A percentile compares a stretch with the other conserved stretches of the same genome.
Evolutionary conservation across 208 protist genomes (phyloP).

Genomic region (Leishmania martiniquensis): DNA sequence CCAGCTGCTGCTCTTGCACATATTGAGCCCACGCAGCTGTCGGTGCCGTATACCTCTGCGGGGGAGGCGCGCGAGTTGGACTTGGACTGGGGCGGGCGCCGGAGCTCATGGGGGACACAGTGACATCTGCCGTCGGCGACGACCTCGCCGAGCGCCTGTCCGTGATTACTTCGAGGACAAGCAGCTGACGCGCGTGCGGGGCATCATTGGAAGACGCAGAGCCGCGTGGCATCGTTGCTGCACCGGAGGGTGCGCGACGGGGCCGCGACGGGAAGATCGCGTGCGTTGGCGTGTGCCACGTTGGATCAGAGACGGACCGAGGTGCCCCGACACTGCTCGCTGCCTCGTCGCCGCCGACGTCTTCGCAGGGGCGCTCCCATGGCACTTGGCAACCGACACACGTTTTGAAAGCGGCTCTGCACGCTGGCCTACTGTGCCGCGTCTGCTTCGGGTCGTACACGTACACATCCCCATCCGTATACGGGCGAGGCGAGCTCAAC

Average conservation of each 20-base stretch:
- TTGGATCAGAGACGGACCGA: neutral
- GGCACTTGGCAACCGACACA: neutral
- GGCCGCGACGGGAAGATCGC: constrained; percentile 2
- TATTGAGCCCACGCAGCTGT: constrained; percentile 16
- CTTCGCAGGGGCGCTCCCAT: neutral
- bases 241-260: neutral
- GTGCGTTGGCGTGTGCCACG: constrained; percentile 6
- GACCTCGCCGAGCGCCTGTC: neutral
- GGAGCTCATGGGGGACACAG: constrained; percentile 25
- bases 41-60: constrained; percentile 1
- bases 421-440: constrained; percentile 1
- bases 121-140: constrained; percentile 12
- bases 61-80: neutral
- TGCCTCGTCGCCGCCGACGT: neutral
- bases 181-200: constrained; percentile 1
- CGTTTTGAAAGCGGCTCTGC: neutral
- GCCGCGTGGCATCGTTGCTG: too few relatives aligned
- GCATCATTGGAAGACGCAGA: neutral
- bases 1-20: constrained; percentile 8
- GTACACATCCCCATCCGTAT: constrained; percentile 29
- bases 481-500: constrained; percentile 16
- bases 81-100: neutral
- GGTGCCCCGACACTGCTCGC: neutral
- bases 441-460: constrained; percentile 15
- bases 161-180: constrained; percentile 20